These are phyloP conservation scores for Xylaria bambusicola DNA, from an alignment of 495 filamentous ascomycete genomes.

Conservation along the genomic window DNA sequence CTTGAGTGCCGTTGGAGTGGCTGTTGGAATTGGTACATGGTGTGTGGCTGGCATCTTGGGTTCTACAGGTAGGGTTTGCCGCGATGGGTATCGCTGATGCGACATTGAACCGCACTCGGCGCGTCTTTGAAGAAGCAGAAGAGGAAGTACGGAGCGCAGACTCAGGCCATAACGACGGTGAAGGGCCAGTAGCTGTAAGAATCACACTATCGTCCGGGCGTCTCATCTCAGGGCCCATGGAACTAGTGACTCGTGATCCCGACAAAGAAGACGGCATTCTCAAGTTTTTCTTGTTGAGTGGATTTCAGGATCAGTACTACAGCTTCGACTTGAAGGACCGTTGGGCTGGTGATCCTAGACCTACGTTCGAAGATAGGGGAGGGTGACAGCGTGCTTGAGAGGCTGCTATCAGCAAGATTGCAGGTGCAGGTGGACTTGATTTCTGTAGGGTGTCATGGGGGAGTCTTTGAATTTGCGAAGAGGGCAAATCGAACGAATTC, in stretches of 20 bases:
- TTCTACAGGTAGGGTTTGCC: background rate
- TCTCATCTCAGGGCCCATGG: background rate
- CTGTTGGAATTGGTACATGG: background rate
- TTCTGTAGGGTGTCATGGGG: no score
- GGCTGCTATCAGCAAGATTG: no score
- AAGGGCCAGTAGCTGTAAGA: constrained; percentile 2
- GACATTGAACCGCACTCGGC: background rate
- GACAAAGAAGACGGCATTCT: background rate
- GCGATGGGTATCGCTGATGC: background rate
- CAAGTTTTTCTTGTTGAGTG: no score
- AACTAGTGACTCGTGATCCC: background rate
- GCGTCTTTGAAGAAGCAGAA: background rate
- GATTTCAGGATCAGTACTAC: no score
- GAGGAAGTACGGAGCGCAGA: background rate
- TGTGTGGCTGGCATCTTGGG: background rate
- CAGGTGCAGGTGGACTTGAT: no score
- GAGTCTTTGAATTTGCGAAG: no score
- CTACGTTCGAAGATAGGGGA: background rate
- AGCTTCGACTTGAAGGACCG: background rate
- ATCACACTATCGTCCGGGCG: background rate
- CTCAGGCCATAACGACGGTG: constrained; percentile 12
- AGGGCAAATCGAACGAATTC: no score
- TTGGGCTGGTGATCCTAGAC: background rate
- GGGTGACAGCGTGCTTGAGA: no score
- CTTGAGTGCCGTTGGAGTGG: background rate